These are phyloP conservation scores for Basipetospora chlamydospora DNA, from an alignment of 2,329 filamentous ascomycete genomes.

Conservation along the genomic window DNA sequence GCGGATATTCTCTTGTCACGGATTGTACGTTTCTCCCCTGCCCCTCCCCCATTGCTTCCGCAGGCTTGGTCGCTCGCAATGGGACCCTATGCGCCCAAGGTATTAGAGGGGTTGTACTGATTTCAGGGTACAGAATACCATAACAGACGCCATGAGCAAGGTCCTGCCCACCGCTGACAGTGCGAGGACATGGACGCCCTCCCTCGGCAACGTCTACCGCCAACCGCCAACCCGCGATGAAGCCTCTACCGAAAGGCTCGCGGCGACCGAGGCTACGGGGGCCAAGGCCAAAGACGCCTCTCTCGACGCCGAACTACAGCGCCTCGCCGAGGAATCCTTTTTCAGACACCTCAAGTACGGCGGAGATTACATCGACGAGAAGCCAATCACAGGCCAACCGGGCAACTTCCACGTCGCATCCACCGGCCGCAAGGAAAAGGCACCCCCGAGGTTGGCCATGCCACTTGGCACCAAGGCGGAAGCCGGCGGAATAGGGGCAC, in stretches of 20 bases:
- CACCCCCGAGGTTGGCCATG: slow-evolving; percentile 9
- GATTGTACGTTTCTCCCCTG: slow-evolving; percentile 26
- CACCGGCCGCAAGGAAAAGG: slow-evolving; percentile 37
- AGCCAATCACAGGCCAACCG: slow-evolving; percentile 50
- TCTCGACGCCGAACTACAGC: slow-evolving; percentile 24
- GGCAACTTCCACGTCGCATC: slow-evolving; percentile 51
- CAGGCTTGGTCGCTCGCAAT: too few species aligned
- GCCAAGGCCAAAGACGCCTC: slow-evolving; percentile 17
- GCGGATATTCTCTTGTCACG: slow-evolving; percentile 44
- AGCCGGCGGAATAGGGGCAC: not conserved
- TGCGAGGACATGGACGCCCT: slow-evolving; percentile 39
- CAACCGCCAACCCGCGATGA: slow-evolving; percentile 25
- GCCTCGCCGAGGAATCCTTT: slow-evolving; percentile 43
- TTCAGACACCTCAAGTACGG: slow-evolving; percentile 42
- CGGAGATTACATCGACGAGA: slow-evolving; percentile 53
- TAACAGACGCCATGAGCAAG: slow-evolving; percentile 39
- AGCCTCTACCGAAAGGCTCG: slow-evolving; percentile 8
- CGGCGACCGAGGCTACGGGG: slow-evolving; percentile 6
- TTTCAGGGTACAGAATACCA: slow-evolving; percentile 38
- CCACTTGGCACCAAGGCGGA: slow-evolving; percentile 3
- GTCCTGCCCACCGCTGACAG: slow-evolving; percentile 35
- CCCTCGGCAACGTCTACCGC: slow-evolving; percentile 37
- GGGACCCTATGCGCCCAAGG: too few species aligned
- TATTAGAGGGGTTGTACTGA: too few species aligned
- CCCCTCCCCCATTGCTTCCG: not conserved